A percentile compares a stretch with the other conserved stretches of the same genome.
Evolutionary conservation across 306 rosid genomes (phyloP).

Genomic region (Prunus salicina): DNA sequence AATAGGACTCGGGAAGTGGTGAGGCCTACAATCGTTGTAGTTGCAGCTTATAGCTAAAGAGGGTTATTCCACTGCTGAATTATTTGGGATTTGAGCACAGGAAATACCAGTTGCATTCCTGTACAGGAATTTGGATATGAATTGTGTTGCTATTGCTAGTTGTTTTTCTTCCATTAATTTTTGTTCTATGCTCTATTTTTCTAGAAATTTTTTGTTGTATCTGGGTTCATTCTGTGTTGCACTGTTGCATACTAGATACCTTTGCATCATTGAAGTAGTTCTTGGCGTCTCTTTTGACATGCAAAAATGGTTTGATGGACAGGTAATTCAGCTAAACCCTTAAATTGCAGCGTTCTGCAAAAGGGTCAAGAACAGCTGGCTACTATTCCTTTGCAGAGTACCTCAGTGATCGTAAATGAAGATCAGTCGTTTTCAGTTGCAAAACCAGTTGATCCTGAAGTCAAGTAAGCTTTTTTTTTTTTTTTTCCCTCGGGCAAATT

Average conservation of each 20-base stretch:
- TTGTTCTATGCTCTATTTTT: background rate
- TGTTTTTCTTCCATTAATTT: background rate
- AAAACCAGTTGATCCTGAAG: slow-evolving; percentile 32
- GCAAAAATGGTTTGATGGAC: slow-evolving; percentile 28
- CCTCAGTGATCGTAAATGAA: slow-evolving; percentile 35
- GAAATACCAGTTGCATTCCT: background rate
- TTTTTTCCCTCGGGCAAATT: background rate
- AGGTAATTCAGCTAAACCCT: slow-evolving; percentile 46
- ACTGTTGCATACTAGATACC: slow-evolving; percentile 3
- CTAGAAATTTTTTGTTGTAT: background rate
- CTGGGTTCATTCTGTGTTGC: background rate
- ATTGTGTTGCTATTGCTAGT: background rate
- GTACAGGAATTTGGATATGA: background rate
- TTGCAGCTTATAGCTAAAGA: too few species aligned
- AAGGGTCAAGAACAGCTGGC: slow-evolving; percentile 36
- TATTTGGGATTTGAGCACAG: background rate
- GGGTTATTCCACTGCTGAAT: background rate
- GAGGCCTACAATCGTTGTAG: too few species aligned
- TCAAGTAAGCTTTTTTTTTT: slow-evolving; percentile 43
- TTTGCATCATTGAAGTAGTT: slow-evolving; percentile 3
- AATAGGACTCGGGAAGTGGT: background rate
- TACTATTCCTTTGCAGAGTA: slow-evolving; percentile 32
- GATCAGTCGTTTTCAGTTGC: slow-evolving; percentile 32
- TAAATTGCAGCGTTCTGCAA: slow-evolving; percentile 28
- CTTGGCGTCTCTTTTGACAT: slow-evolving; percentile 17